These are phyloP conservation scores for Malus hybrid DNA, from an alignment of 331 rosid genomes.

Conservation along the genomic window DNA sequence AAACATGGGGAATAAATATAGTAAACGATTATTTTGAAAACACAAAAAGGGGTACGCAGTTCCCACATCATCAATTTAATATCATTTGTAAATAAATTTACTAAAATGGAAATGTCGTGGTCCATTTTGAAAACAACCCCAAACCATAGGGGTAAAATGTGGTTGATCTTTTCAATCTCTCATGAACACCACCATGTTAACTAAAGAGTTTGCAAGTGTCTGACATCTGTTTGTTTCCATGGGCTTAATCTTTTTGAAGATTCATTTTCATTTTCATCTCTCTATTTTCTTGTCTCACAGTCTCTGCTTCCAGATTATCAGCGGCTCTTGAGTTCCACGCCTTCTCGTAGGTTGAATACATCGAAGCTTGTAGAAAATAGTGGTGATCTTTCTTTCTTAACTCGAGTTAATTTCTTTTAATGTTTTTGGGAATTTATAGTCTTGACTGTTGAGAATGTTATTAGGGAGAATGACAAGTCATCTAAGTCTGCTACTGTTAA, in stretches of 20 bases:
- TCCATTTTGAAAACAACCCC: no score
- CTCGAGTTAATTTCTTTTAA: constrained; percentile 1
- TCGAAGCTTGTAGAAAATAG: constrained; percentile 91
- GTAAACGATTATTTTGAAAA: no score
- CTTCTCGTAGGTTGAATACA: constrained; percentile 95
- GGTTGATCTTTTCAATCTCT: not conserved
- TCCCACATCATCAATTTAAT: no score
- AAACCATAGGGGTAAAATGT: no score
- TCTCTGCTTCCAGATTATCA: constrained; percentile 98
- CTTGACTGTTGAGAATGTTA: not conserved
- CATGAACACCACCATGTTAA: not conserved
- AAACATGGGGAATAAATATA: no score
- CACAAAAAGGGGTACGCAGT: no score
- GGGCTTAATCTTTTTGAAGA: constrained; percentile 23
- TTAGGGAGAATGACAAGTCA: no score
- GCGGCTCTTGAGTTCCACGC: constrained; percentile 87
- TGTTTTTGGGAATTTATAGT: not conserved
- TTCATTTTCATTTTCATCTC: constrained; percentile 28
- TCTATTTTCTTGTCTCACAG: constrained; percentile 50
- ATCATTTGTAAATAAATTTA: no score
- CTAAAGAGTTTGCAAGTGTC: not conserved
- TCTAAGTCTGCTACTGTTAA: no score
- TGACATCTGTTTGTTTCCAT: constrained; percentile 8
- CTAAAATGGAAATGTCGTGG: no score
- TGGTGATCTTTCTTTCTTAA: constrained; percentile 48